Conservation (phyloP, 441 rosid genomes). For the Breynia disticha region DNA sequence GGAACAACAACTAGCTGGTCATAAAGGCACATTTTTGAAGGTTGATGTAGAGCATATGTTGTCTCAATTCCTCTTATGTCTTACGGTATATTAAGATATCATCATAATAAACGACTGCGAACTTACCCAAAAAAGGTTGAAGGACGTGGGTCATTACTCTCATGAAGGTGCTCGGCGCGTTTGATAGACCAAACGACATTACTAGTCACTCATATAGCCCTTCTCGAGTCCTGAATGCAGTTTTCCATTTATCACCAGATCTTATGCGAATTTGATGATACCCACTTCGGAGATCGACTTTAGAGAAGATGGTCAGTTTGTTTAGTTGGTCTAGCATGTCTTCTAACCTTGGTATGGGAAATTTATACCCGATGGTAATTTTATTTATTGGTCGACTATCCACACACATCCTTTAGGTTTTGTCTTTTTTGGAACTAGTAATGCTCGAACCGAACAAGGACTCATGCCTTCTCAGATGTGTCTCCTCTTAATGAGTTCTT, state of each 20-base stretch:
- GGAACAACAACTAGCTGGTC: not conserved
- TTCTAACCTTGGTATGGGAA: not conserved
- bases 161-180: slow-evolving; percentile 5
- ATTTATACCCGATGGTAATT: not conserved
- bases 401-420: slow-evolving; percentile 4
- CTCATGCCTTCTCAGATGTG: slow-evolving; percentile 3
- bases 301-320: not conserved
- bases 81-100: not conserved
- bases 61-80: not conserved
- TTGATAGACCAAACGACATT: not conserved
- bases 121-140: not conserved
- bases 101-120: not conserved
- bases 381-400: slow-evolving; percentile 1
- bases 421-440: slow-evolving; percentile 3
- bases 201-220: slow-evolving; percentile 1
- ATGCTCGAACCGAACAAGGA: not conserved
- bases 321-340: not conserved
- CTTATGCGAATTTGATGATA: slow-evolving; percentile 2
- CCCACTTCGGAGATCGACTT: not conserved
- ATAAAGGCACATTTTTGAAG: not conserved
- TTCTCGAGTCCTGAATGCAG: not conserved
- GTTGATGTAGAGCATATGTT: not conserved
- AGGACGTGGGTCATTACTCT: not conserved
- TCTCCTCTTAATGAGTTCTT: too few species aligned
- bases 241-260: slow-evolving; percentile 5